Conservation (phyloP, 1,284 basidiomycete species). For the Puccinia horiana region DNA sequence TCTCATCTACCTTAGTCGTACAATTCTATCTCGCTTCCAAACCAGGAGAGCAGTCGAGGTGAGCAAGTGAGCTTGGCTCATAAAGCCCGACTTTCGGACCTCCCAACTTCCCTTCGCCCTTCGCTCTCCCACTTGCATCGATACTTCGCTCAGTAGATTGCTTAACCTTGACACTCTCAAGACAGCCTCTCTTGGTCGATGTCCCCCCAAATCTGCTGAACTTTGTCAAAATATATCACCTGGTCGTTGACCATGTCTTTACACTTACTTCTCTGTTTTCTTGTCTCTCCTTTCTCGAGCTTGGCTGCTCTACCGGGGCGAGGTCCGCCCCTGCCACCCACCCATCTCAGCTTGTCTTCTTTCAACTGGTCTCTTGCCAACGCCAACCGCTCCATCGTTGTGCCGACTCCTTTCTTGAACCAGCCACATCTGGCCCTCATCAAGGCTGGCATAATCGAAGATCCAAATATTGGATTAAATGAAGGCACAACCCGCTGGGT, state of each 20-base stretch:
- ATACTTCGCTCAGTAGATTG: neutral
- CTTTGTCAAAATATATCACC: neutral
- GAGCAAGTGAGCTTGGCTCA: neutral
- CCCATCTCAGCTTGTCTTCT: constrained; percentile 36
- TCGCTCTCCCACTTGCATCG: neutral
- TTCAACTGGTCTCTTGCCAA: constrained; percentile 54
- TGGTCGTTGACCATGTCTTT: constrained; percentile 4
- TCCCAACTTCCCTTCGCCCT: neutral
- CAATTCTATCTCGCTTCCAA: neutral
- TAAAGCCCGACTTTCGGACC: neutral
- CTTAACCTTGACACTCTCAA: neutral
- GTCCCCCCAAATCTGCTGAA: neutral
- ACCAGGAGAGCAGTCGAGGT: neutral
- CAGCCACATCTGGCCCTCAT: constrained; percentile 54
- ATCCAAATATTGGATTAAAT: constrained; percentile 51
- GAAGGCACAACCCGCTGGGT: constrained; percentile 49
- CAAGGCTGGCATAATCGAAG: constrained; percentile 53
- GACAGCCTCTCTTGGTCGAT: neutral
- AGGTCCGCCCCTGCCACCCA: constrained; percentile 40
- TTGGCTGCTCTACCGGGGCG: neutral
- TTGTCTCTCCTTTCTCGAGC: constrained; percentile 5
- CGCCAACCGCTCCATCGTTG: constrained; percentile 52
- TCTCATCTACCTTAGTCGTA: neutral
- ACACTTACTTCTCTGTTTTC: neutral
- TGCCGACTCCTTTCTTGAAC: constrained; percentile 54